These are phyloP conservation scores for Fusarium continuum DNA, from an alignment of 2,329 filamentous ascomycete genomes.

Conservation along the genomic window DNA sequence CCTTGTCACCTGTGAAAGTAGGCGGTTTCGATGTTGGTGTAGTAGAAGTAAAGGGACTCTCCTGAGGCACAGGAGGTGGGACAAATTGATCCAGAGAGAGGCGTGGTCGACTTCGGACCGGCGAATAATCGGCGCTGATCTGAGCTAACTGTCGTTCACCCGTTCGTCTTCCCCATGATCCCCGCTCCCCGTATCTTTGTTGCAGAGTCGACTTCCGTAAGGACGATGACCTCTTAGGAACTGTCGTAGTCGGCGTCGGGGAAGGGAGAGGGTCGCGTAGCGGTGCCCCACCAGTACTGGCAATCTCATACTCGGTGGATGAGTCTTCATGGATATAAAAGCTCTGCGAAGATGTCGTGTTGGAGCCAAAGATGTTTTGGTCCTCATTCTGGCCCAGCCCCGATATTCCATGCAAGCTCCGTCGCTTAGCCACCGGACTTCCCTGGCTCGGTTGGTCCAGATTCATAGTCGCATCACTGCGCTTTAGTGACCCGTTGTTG, in stretches of 20 bases:
- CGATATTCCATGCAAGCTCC: conserved; percentile 83
- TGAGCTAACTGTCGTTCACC: conserved; percentile 65
- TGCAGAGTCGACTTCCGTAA: conserved; percentile 88
- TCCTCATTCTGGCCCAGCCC: conserved; percentile 63
- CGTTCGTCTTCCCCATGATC: conserved; percentile 68
- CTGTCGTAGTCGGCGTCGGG: conserved; percentile 59
- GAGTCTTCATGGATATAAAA: conserved; percentile 64
- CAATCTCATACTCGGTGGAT: conserved; percentile 63
- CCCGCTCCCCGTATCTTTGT: conserved; percentile 78
- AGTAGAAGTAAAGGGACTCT: conserved; percentile 70
- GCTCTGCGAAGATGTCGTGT: conserved; percentile 51
- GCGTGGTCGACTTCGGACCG: conserved; percentile 72
- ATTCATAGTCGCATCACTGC: conserved; percentile 90
- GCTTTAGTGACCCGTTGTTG: conserved; percentile 83
- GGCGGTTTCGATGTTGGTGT: conserved; percentile 63
- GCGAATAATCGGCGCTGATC: conserved; percentile 62
- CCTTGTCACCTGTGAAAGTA: conserved; percentile 51
- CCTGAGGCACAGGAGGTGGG: conserved; percentile 67
- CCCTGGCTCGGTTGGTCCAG: conserved; percentile 80
- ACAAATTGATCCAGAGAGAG: conserved; percentile 83
- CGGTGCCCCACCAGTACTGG: conserved; percentile 46
- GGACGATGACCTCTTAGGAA: conserved; percentile 77
- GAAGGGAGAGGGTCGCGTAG: conserved; percentile 55
- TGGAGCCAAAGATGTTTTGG: conserved; percentile 80
- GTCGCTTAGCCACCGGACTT: conserved; percentile 89